Evolutionary conservation across 805 yeast species (phyloP).

Genomic region (Debaryomyces maramus): DNA sequence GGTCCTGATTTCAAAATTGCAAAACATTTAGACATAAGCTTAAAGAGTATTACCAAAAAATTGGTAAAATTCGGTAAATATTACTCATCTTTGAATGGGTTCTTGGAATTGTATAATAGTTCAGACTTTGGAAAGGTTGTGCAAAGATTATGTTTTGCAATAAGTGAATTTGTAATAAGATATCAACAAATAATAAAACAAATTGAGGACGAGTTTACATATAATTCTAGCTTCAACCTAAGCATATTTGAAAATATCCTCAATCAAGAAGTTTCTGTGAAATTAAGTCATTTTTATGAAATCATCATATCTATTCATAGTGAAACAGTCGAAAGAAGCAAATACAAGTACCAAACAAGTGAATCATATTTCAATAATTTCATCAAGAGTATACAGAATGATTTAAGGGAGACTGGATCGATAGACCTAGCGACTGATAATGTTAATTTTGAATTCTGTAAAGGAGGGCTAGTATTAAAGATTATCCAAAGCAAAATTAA

Average conservation of each 20-base stretch:
- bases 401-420: conserved; percentile 43
- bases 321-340: conserved; percentile 41
- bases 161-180: conserved; percentile 29
- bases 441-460: conserved; percentile 51
- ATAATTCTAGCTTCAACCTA: conserved; percentile 54
- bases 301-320: conserved; percentile 52
- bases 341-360: conserved; percentile 11
- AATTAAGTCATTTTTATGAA: conserved; percentile 57
- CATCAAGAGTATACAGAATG: conserved; percentile 39
- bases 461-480: conserved; percentile 75
- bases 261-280: conserved; percentile 24
- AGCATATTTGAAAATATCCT: conserved; percentile 50
- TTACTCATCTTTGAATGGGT: conserved; percentile 57
- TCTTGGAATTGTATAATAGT: conserved; percentile 59
- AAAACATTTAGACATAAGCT: conserved; percentile 68
- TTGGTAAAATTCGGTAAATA: conserved; percentile 63
- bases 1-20: conserved; percentile 81
- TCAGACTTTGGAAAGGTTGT: conserved; percentile 65
- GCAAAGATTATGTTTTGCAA: conserved; percentile 67
- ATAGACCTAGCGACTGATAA: conserved; percentile 54
- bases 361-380: conserved; percentile 29
- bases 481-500: conserved; percentile 60
- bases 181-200: conserved; percentile 34
- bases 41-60: conserved; percentile 66
- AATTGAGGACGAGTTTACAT: conserved; percentile 56